Base-by-base conservation (phyloP, 1,284 basidiomycete genomes). In the Tremellales sp. region DNA sequence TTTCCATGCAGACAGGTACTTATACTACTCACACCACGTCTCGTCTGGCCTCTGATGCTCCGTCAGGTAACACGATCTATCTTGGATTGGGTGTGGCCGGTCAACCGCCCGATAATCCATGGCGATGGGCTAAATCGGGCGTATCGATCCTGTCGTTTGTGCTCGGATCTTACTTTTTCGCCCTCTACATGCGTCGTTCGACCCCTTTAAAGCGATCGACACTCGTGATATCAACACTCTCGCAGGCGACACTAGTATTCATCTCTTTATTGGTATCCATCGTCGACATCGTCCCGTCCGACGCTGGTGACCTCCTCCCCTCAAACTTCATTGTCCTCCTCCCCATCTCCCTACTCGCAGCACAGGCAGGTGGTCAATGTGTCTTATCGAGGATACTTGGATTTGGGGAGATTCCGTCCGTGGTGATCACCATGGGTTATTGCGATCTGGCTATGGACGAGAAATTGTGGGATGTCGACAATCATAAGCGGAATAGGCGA, bases 1-100 rank as follows among this genome's bases (percentile, higher is more conserved):
- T 56, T 8, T 47, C 45, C 6, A 56, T 56, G 54, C 54, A 56
- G 40, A 56, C 54, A 4, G 53, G 53, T 55, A 34, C 6, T 39
- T 19, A 39, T 25, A 16, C 9, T 18, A 36, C 9, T 36, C 7
- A 36, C n/a, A 36, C 21, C 9, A 8, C n/a, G 8, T 19, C 21
- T 31, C 29, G 29, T n/a, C 9, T 31, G 9, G n/a, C 29, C 29
- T 9, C 10, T 10, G 29, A 31, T 31, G 8, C 34, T n/a, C 21
- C 9, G 13, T 19, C 40, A 51, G 44, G 43, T 5, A 56, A 56
- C 37, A 52, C 54, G 5, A 42, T 56, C 12, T 56, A 56, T 29
- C 44, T 56, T 24, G 54, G 54, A 3, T 40, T 56, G 14, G 54
- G 54, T 13, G 19, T 53, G 4, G 46, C 54, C 5, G 44, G 43